Percentiles rank a stretch among this genome's conserved stretches.
phyloP scores from a whole-genome alignment of 2,329 filamentous ascomycete species.

The Hymenoscyphus repandus region DNA sequence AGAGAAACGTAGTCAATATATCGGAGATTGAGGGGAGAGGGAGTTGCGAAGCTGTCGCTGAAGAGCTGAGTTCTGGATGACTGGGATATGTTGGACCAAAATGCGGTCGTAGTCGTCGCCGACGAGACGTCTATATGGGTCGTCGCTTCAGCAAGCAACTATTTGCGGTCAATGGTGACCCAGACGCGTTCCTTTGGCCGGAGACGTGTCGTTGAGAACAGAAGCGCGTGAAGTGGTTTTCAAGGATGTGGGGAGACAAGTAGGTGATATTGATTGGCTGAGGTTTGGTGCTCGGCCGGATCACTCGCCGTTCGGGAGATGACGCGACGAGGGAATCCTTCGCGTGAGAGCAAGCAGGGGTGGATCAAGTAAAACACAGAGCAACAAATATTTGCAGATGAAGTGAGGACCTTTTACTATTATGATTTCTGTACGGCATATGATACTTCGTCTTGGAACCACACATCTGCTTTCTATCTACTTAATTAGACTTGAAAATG shows the following conservation, averaged over 20 bases:
- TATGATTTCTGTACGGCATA: too few species aligned
- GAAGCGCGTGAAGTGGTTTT: constrained; percentile 1
- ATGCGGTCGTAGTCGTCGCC: not conserved
- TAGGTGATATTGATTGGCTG: too few species aligned
- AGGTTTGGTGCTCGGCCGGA: not conserved
- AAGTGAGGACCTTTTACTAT: too few species aligned
- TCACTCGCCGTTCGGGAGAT: not conserved
- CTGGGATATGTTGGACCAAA: not conserved
- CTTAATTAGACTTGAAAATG: not conserved
- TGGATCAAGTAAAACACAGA: not conserved
- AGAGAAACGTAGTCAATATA: not conserved
- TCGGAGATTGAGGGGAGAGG: not conserved
- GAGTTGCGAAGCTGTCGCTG: not conserved
- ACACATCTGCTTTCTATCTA: too few species aligned
- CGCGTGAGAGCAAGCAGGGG: not conserved
- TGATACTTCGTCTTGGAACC: too few species aligned
- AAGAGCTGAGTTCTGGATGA: not conserved
- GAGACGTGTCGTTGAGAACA: not conserved
- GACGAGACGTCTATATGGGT: too few species aligned
- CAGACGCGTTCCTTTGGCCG: not conserved
- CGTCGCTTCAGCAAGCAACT: too few species aligned
- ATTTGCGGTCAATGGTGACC: not conserved
- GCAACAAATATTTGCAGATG: too few species aligned
- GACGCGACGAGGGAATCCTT: not conserved
- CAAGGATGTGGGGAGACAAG: not conserved